Conservation (phyloP, 2,329 filamentous ascomycete species). For the Grosmannia clavigera region DNA sequence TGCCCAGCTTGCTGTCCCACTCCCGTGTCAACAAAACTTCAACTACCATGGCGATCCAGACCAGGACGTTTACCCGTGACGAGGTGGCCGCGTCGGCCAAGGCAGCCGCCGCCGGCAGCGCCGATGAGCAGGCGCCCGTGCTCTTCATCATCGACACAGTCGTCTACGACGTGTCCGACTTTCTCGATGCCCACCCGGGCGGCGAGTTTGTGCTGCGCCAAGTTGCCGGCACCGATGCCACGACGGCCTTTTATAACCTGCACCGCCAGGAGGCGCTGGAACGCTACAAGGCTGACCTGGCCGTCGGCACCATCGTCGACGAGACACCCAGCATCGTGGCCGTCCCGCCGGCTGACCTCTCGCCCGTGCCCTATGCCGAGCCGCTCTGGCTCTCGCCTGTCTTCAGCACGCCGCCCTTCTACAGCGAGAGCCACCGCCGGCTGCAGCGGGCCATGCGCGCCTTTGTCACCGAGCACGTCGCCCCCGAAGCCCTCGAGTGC, state of each 20-base stretch:
- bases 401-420: slow-evolving; percentile 66
- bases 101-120: slow-evolving; percentile 48
- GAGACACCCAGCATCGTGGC: slow-evolving; percentile 65
- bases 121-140: slow-evolving; percentile 54
- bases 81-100: slow-evolving; percentile 48
- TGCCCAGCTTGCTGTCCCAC: neutral
- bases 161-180: slow-evolving; percentile 79
- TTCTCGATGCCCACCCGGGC: slow-evolving; percentile 74
- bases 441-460: slow-evolving; percentile 58
- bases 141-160: slow-evolving; percentile 81
- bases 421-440: slow-evolving; percentile 57
- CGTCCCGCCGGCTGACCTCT: slow-evolving; percentile 58
- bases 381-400: slow-evolving; percentile 68
- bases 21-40: neutral
- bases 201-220: slow-evolving; percentile 69
- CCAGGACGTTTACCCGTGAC: slow-evolving; percentile 43
- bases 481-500: slow-evolving; percentile 62
- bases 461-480: slow-evolving; percentile 61
- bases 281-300: slow-evolving; percentile 61
- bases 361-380: slow-evolving; percentile 70
- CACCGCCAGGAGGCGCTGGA: slow-evolving; percentile 81
- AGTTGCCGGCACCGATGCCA: slow-evolving; percentile 72
- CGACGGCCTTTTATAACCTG: slow-evolving; percentile 78
- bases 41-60: slow-evolving; percentile 22
- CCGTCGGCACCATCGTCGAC: slow-evolving; percentile 61